phyloP scores from a whole-genome alignment of 1,139 yeast genomes.

The Meyerozyma carpophila region DNA sequence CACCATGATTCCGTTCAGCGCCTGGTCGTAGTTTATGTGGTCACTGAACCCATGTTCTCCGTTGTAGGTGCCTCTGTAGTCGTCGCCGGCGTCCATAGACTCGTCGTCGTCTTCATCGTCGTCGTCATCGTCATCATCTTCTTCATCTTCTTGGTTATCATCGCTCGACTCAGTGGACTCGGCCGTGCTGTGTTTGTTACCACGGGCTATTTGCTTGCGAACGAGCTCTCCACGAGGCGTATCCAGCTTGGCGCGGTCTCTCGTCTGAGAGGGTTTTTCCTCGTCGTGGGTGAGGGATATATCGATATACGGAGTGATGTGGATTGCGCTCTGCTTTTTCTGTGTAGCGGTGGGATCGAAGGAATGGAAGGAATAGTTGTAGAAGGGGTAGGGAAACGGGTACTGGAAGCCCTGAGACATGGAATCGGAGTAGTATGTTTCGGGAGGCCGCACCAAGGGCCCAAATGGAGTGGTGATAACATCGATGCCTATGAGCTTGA shows the following conservation, averaged over 20 bases:
- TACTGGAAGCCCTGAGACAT: constrained; percentile 41
- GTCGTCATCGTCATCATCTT: constrained; percentile 3
- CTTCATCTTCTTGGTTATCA: constrained; percentile 3
- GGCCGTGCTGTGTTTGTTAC: constrained; percentile 11
- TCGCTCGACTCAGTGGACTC: constrained; percentile 5
- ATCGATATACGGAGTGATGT: constrained; percentile 34
- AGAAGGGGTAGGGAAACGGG: constrained; percentile 45
- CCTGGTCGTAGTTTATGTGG: background rate
- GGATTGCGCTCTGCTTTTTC: constrained; percentile 22
- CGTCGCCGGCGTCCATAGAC: background rate
- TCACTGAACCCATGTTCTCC: background rate
- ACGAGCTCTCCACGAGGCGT: background rate
- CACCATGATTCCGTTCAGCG: background rate
- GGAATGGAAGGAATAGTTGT: constrained; percentile 41
- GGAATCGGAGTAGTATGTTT: constrained; percentile 28
- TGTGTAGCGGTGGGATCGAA: constrained; percentile 24
- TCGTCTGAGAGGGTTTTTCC: constrained; percentile 2
- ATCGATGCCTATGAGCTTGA: constrained; percentile 32
- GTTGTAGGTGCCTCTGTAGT: background rate
- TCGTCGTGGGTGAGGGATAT: constrained; percentile 19
- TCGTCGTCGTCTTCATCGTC: constrained; percentile 4
- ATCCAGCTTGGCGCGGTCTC: background rate
- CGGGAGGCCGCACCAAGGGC: constrained; percentile 36
- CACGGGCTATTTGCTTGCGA: constrained; percentile 12
- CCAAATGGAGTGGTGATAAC: constrained; percentile 36